Evolutionary conservation across 2,329 filamentous ascomycete species (phyloP).

Genomic region (Epichloe sp.): DNA sequence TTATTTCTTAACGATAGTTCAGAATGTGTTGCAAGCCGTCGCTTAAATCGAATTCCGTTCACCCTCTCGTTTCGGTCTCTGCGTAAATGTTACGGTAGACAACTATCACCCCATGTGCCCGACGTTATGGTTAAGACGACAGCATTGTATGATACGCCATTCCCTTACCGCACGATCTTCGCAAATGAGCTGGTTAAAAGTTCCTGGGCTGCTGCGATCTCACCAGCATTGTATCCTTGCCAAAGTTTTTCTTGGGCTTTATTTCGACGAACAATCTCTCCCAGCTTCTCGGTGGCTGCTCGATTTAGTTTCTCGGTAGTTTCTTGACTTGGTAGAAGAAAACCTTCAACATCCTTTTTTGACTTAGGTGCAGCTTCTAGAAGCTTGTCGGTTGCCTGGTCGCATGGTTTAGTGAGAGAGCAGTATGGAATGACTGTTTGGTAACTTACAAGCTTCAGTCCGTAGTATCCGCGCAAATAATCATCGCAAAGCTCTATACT

Average conservation of each 20-base stretch:
- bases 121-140: not conserved
- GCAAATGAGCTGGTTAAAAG: conserved; percentile 44
- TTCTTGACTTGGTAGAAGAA: conserved; percentile 39
- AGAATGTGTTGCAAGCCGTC: not conserved
- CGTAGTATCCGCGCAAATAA: conserved; percentile 86
- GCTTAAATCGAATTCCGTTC: not conserved
- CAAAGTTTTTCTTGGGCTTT: conserved; percentile 49
- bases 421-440: not conserved
- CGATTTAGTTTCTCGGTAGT: conserved; percentile 58
- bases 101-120: not conserved
- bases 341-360: conserved; percentile 37
- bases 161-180: conserved; percentile 27
- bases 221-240: conserved; percentile 59
- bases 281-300: conserved; percentile 58
- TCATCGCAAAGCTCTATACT: conserved; percentile 89
- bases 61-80: not conserved
- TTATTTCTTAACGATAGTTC: not conserved
- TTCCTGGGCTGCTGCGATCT: conserved; percentile 58
- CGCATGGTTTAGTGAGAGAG: conserved; percentile 2
- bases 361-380: conserved; percentile 29
- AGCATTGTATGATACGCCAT: too few species aligned
- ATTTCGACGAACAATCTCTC: conserved; percentile 59
- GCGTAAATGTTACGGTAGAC: not conserved
- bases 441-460: conserved; percentile 59
- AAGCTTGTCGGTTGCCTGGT: conserved; percentile 36